Evolutionary conservation across 805 yeast species (phyloP).

Genomic region (Candida sakaeoensis): DNA sequence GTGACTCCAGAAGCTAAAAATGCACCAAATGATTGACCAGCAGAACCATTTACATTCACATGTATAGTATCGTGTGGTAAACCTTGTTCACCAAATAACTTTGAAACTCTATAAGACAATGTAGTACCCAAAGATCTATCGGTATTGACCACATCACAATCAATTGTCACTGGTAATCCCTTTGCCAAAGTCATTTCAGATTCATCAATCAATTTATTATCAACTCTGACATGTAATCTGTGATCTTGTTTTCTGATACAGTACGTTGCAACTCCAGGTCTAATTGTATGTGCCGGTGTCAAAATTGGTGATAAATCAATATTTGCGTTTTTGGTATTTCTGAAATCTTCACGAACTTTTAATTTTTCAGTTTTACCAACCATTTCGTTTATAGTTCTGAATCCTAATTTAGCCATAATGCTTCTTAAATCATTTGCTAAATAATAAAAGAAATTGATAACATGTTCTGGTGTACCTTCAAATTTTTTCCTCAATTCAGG

Average conservation of each 20-base stretch:
- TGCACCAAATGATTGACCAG: slow-evolving; percentile 99
- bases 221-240: slow-evolving; percentile 86
- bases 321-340: slow-evolving; percentile 86
- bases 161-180: slow-evolving; percentile 94
- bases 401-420: slow-evolving; percentile 93
- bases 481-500: slow-evolving; percentile 90
- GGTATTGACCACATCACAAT: slow-evolving; percentile 89
- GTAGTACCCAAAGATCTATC: slow-evolving; percentile 97
- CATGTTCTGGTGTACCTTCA: slow-evolving; percentile 97
- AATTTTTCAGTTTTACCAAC: slow-evolving; percentile 94
- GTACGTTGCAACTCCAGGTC: slow-evolving; percentile 95
- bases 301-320: slow-evolving; percentile 88
- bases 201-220: slow-evolving; percentile 93
- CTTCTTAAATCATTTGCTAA: slow-evolving; percentile 87
- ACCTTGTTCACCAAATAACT: slow-evolving; percentile 88
- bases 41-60: slow-evolving; percentile 86
- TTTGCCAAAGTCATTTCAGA: slow-evolving; percentile 91
- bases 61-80: slow-evolving; percentile 95
- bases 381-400: slow-evolving; percentile 95
- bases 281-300: slow-evolving; percentile 93
- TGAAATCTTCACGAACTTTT: slow-evolving; percentile 75
- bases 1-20: slow-evolving; percentile 95
- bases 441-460: slow-evolving; percentile 94
- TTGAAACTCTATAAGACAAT: slow-evolving; percentile 87
- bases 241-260: slow-evolving; percentile 93